phyloP scores from a whole-genome alignment of 23 red algal genomes.

The Cyanidium caldarium region DNA sequence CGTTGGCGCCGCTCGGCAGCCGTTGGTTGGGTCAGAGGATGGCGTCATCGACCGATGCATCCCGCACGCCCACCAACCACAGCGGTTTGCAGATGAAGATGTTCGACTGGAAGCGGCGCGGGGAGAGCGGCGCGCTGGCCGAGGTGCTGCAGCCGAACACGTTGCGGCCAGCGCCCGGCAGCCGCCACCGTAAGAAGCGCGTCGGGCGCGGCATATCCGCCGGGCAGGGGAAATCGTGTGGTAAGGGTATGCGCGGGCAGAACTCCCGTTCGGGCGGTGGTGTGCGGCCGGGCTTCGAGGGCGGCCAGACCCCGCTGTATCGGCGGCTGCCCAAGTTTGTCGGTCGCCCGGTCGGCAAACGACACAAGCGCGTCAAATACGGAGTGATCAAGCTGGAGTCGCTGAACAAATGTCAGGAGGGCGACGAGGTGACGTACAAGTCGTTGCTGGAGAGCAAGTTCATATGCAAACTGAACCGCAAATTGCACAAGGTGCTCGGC shows the following conservation, averaged over 20 bases:
- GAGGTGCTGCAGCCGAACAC: too few species aligned
- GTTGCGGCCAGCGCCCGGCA: slow-evolving; percentile 74
- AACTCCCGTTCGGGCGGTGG: slow-evolving; percentile 72
- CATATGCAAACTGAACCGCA: slow-evolving; percentile 66
- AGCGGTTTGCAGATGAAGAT: slow-evolving; percentile 33
- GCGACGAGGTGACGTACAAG: slow-evolving; percentile 48
- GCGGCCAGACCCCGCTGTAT: slow-evolving; percentile 93
- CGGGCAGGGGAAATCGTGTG: slow-evolving; percentile 79
- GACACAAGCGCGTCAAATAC: slow-evolving; percentile 73
- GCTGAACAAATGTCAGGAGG: slow-evolving; percentile 52
- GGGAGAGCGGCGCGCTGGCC: too few species aligned
- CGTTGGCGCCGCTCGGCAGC: neutral
- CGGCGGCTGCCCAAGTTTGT: slow-evolving; percentile 90
- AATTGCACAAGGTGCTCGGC: slow-evolving; percentile 78
- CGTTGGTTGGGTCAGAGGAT: neutral
- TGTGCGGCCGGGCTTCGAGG: slow-evolving; percentile 91
- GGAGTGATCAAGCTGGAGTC: slow-evolving; percentile 55
- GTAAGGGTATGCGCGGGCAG: slow-evolving; percentile 88
- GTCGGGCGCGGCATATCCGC: slow-evolving; percentile 81
- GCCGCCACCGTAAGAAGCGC: slow-evolving; percentile 68
- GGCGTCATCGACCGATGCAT: neutral
- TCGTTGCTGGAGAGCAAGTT: slow-evolving; percentile 26
- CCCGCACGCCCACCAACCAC: neutral
- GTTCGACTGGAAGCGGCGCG: slow-evolving; percentile 86
- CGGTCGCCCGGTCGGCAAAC: slow-evolving; percentile 66